Evolutionary conservation across 768 basidiomycete species (phyloP), one percentile per base, ranked within the genome.

Genomic region (Kwoniella dejecticola): DNA sequence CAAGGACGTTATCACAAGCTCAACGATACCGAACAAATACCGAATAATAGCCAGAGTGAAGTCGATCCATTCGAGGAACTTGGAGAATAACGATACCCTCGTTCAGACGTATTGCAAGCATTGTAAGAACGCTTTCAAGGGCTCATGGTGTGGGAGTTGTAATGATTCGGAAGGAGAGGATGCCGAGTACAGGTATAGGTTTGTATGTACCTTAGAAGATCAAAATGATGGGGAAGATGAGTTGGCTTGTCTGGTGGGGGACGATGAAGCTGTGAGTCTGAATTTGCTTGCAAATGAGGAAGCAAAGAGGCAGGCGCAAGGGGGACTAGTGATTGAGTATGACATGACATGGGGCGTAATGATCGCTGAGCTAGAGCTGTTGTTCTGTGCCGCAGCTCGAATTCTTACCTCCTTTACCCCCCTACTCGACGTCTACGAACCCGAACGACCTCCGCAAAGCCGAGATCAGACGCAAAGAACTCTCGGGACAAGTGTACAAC

Each of bases 321-420:
- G n/a, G n/a, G n/a, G n/a, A n/a, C n/a, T n/a, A n/a, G n/a, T n/a
- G n/a, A n/a, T n/a, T n/a, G n/a, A n/a, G n/a, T n/a, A n/a, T n/a
- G n/a, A n/a, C n/a, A n/a, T n/a, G n/a, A n/a, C n/a, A n/a, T n/a
- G n/a, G n/a, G n/a, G n/a, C n/a, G n/a, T n/a, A n/a, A n/a, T n/a
- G n/a, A n/a, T n/a, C n/a, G n/a, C n/a, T n/a, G n/a, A n/a, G n/a
- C n/a, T n/a, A n/a, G n/a, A n/a, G n/a, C n/a, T n/a, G n/a, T n/a
- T n/a, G n/a, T n/a, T n/a, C n/a, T n/a, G n/a, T n/a, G n/a, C 29
- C 11, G 6, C 27, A 68, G 67, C 47, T 52, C 23, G 44, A 36
- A n/a, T 68, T 75, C 60, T 46, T 75, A 4, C 73, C 73, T 3
- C 33, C 68, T 5, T 50, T 72, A 0, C 70, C 73, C 26, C 68